Evolutionary conservation across 1,139 yeast genomes (phyloP).

Genomic region (Yamadazyma dushanensis): DNA sequence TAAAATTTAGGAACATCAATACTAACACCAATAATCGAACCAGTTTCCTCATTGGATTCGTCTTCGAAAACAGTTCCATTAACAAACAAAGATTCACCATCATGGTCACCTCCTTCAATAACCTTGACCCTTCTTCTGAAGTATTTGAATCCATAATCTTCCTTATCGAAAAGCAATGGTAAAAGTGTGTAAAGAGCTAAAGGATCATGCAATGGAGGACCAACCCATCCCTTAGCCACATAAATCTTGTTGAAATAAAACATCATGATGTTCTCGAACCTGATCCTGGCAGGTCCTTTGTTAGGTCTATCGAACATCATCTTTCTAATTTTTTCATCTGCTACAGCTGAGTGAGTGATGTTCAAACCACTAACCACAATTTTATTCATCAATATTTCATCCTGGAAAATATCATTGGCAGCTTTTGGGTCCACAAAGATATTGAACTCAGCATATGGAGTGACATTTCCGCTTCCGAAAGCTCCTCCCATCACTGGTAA

Average conservation of each 20-base stretch:
- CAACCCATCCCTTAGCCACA: constrained; percentile 26
- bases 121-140: constrained; percentile 28
- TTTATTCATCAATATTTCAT: constrained; percentile 46
- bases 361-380: constrained; percentile 65
- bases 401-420: constrained; percentile 54
- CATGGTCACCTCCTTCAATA: constrained; percentile 28
- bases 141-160: constrained; percentile 26
- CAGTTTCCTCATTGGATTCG: constrained; percentile 32
- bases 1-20: constrained; percentile 49
- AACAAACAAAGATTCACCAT: constrained; percentile 39
- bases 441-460: constrained; percentile 75
- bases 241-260: constrained; percentile 47
- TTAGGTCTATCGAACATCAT: constrained; percentile 20
- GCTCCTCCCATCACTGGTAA: constrained; percentile 82
- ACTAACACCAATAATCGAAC: constrained; percentile 45
- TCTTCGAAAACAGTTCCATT: constrained; percentile 20
- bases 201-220: constrained; percentile 87
- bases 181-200: constrained; percentile 64
- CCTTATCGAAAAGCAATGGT: constrained; percentile 37
- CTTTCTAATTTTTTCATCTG: constrained; percentile 46
- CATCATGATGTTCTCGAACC: constrained; percentile 57
- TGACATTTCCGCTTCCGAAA: constrained; percentile 44
- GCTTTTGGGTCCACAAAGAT: constrained; percentile 77
- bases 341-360: constrained; percentile 68
- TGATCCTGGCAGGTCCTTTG: constrained; percentile 37